These are phyloP conservation scores for Pichia occidentalis DNA, from an alignment of 805 yeast species.

Conservation along the genomic window DNA sequence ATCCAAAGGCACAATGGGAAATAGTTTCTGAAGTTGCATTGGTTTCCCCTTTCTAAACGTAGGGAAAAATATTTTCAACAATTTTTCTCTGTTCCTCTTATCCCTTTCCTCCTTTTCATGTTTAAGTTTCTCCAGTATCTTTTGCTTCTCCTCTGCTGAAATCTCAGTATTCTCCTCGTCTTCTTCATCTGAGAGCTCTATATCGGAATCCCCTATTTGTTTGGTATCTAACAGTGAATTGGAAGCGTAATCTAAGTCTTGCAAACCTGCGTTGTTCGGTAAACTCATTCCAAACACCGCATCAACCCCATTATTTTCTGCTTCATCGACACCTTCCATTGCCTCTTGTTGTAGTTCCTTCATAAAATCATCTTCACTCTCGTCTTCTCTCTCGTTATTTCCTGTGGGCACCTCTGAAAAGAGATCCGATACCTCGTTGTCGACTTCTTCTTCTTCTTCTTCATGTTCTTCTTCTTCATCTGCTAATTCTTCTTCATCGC, in stretches of 20 bases:
- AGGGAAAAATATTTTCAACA: constrained; percentile 53
- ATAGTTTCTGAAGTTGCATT: constrained; percentile 58
- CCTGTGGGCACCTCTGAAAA: too few species aligned
- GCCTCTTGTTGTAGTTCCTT: constrained; percentile 34
- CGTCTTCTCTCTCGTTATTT: constrained; percentile 30
- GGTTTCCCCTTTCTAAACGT: constrained; percentile 48
- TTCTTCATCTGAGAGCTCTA: constrained; percentile 26
- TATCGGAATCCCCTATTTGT: constrained; percentile 19
- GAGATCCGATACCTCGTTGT: too few species aligned
- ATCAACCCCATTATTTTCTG: constrained; percentile 20
- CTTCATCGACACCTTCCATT: constrained; percentile 32
- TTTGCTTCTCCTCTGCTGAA: constrained; percentile 9
- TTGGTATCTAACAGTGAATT: constrained; percentile 18
- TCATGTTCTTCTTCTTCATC: constrained; percentile 56
- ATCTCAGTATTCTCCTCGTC: constrained; percentile 10
- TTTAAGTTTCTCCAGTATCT: constrained; percentile 3
- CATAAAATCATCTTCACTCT: constrained; percentile 32
- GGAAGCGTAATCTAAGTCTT: constrained; percentile 29
- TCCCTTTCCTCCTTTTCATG: constrained; percentile 23
- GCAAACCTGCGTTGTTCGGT: constrained; percentile 27
- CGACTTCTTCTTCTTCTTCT: too few species aligned
- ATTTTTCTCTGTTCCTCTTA: constrained; percentile 27
- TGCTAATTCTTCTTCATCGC: constrained; percentile 90
- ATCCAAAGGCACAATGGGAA: constrained; percentile 50
- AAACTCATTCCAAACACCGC: constrained; percentile 30